Base-by-base conservation (phyloP, 768 basidiomycete species). In the Mycena floridula region DNA sequence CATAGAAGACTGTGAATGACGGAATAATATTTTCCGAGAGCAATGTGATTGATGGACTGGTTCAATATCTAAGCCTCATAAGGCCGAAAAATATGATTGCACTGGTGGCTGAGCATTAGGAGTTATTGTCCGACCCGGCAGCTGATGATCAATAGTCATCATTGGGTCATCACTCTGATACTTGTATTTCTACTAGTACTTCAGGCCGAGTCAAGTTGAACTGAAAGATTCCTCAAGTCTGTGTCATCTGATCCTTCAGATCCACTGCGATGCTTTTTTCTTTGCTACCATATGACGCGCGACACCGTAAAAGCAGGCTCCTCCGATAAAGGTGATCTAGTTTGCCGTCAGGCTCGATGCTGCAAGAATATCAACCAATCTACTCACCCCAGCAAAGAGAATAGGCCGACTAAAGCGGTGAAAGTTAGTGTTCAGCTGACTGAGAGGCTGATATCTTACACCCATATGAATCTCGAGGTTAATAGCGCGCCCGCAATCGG, bases 401-500 rank as follows among this genome's bases (percentile, higher is more conserved):
- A 35, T 35, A 18, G 32, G 32, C 18, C 32, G 32, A 15, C 32
- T 35, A 35, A 13, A 35, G 32, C 4, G 3, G 32, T 35, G n/a
- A 35, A 35, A 35, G 32, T 15, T 3, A 18, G 32, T n/a, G n/a
- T n/a, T n/a, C n/a, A n/a, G n/a, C n/a, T n/a, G n/a, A 35, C 3
- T 35, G 15, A 22, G n/a, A 12, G 23, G n/a, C n/a, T n/a, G n/a
- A n/a, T n/a, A n/a, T n/a, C 38, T 15, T 24, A 39, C 38, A 24
- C 23, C 38, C 38, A 39, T 16, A 5, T 2, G 22, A 39, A 39
- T 22, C 23, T 22, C 13, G n/a, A 20, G 38, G 38, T 39, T 15
- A 39, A 22, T 39, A 39, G 23, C 15, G 38, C 38, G 22, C 38
- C 38, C 23, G 38, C 23, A 22, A 39, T 39, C 23, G 38, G 38